A percentile compares a stretch with the other conserved stretches of the same genome.
These are phyloP conservation scores for Colletotrichum sidae DNA, from an alignment of 2,329 filamentous ascomycete genomes.

Conservation along the genomic window DNA sequence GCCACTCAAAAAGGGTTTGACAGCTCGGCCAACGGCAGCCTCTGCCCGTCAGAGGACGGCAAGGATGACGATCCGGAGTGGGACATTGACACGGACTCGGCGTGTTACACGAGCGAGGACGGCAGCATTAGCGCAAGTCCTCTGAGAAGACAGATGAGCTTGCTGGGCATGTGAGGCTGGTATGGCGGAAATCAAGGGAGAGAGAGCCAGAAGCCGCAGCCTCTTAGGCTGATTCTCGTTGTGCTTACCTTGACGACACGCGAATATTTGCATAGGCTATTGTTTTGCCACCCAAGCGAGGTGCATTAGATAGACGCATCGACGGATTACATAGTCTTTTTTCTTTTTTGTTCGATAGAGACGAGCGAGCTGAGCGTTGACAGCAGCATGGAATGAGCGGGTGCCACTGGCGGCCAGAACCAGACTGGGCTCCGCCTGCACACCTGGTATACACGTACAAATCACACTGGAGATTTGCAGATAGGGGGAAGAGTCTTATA, in stretches of 20 bases:
- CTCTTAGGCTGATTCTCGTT: conserved; percentile 5
- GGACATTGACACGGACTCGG: conserved; percentile 94
- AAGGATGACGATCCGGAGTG: conserved; percentile 74
- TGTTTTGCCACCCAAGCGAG: background rate
- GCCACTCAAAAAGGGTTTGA: conserved; percentile 94
- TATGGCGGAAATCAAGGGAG: no score
- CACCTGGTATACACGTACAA: background rate
- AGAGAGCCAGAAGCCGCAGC: background rate
- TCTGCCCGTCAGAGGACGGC: conserved; percentile 56
- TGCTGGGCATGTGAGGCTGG: conserved; percentile 68
- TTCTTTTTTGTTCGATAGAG: conserved; percentile 22
- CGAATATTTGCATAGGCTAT: background rate
- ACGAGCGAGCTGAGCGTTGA: conserved; percentile 7
- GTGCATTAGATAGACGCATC: conserved; percentile 11
- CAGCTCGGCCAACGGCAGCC: conserved; percentile 49
- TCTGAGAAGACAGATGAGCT: conserved; percentile 78
- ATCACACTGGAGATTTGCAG: conserved; percentile 3
- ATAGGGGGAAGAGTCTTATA: no score
- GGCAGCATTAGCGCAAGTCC: conserved; percentile 76
- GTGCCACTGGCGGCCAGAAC: conserved; percentile 2
- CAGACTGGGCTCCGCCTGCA: background rate
- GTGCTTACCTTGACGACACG: background rate
- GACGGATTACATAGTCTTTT: background rate
- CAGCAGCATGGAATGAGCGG: conserved; percentile 1
- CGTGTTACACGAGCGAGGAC: conserved; percentile 78